Evolutionary conservation across 345 rosid genomes (phyloP).

Genomic region (Kandelia obovata): DNA sequence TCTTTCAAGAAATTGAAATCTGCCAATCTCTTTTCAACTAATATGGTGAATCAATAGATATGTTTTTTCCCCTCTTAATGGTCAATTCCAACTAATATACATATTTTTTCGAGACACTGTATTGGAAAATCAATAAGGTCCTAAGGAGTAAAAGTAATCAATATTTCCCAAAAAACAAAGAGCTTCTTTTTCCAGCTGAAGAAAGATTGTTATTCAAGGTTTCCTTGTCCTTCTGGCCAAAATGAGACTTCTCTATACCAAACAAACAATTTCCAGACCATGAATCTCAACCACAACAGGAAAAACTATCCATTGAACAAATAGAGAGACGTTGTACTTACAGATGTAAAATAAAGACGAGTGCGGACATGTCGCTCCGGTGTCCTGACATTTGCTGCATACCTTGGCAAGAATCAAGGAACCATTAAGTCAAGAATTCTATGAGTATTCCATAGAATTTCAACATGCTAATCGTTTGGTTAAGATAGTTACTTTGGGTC

Average conservation of each 20-base stretch:
- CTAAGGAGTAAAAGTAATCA: neutral
- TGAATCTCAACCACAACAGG: neutral
- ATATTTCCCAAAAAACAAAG: neutral
- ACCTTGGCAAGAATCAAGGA: conserved; percentile 42
- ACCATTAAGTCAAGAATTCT: conserved; percentile 1
- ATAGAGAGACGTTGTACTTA: conserved; percentile 40
- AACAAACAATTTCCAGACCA: neutral
- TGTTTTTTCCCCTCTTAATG: no score
- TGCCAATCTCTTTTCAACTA: no score
- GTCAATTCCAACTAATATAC: no score
- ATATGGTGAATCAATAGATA: no score
- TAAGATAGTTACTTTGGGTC: conserved; percentile 71
- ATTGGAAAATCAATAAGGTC: conserved; percentile 7
- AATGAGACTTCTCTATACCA: neutral
- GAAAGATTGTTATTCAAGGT: neutral
- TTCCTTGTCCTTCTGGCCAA: neutral
- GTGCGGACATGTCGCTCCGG: conserved; percentile 98
- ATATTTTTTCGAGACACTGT: no score
- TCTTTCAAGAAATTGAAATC: no score
- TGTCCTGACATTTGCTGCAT: conserved; percentile 97
- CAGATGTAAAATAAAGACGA: conserved; percentile 98
- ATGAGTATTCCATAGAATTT: neutral
- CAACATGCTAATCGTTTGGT: conserved; percentile 4
- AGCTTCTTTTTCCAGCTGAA: neutral
- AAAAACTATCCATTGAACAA: neutral